Evolutionary conservation across 2,329 filamentous ascomycete genomes (phyloP).

Genomic region (Ophiostoma himal-ulmi): DNA sequence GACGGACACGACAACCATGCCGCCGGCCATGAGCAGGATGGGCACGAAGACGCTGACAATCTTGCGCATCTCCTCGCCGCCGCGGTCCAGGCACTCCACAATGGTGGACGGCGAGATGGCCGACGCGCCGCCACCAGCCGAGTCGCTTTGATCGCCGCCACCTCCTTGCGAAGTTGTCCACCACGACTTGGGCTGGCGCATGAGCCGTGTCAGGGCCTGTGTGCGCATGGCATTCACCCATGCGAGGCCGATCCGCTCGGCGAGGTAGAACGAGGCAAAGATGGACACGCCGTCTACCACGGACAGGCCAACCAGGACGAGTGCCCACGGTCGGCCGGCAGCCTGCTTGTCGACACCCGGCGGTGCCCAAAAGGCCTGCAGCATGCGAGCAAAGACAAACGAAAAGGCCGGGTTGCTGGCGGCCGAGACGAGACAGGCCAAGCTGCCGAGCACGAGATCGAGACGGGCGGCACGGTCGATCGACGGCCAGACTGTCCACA

Average conservation of each 20-base stretch:
- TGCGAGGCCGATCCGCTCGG: conserved; percentile 64
- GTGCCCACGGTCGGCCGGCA: conserved; percentile 58
- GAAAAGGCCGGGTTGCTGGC: conserved; percentile 64
- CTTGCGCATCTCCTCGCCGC: conserved; percentile 82
- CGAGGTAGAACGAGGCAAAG: conserved; percentile 62
- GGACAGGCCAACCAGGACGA: conserved; percentile 63
- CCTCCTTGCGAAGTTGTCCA: background rate
- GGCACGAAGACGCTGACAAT: conserved; percentile 73
- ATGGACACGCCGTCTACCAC: conserved; percentile 58
- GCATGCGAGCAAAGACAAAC: conserved; percentile 65
- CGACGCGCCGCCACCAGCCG: background rate
- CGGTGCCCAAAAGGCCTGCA: conserved; percentile 60
- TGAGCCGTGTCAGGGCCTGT: conserved; percentile 61
- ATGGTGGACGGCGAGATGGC: conserved; percentile 57
- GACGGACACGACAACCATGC: conserved; percentile 64
- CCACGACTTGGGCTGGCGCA: conserved; percentile 60
- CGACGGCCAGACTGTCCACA: conserved; percentile 64
- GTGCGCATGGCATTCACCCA: conserved; percentile 71
- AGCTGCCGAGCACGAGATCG: conserved; percentile 55
- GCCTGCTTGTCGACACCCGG: conserved; percentile 42
- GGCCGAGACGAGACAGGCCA: conserved; percentile 58
- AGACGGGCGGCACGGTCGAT: conserved; percentile 48
- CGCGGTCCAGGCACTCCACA: conserved; percentile 67
- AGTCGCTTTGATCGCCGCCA: background rate
- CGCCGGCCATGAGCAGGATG: conserved; percentile 57